These are phyloP conservation scores for Hamamelis virginiana DNA, from an alignment of 164 flowering plant genomes.

Conservation along the genomic window DNA sequence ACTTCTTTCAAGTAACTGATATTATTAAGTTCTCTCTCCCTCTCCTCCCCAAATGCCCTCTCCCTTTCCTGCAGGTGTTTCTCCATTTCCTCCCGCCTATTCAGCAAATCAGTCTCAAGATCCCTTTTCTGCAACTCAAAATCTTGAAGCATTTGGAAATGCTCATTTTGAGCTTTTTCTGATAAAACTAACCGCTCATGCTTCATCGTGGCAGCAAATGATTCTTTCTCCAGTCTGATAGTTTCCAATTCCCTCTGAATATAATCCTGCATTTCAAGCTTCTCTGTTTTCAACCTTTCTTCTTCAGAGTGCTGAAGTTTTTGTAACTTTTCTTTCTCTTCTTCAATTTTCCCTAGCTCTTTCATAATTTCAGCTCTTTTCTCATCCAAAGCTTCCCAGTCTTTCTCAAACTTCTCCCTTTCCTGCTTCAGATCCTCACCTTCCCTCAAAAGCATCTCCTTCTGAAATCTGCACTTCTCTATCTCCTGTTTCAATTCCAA, in stretches of 20 bases:
- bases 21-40: conserved; percentile 37
- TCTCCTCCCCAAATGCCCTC: conserved; percentile 51
- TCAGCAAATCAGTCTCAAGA: conserved; percentile 51
- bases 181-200: conserved; percentile 49
- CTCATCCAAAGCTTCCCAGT: conserved; percentile 87
- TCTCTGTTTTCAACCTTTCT: conserved; percentile 55
- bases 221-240: conserved; percentile 54
- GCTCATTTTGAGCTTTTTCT: conserved; percentile 52
- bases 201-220: conserved; percentile 56
- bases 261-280: conserved; percentile 31
- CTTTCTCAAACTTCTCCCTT: conserved; percentile 72
- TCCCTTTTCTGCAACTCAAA: conserved; percentile 54
- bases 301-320: conserved; percentile 43
- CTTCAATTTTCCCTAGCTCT: conserved; percentile 36
- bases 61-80: conserved; percentile 40
- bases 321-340: conserved; percentile 51
- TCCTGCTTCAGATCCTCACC: conserved; percentile 66
- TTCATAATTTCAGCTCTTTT: conserved; percentile 46
- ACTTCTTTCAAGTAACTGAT: conserved; percentile 49
- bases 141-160: conserved; percentile 44
- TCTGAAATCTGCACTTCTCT: conserved; percentile 44
- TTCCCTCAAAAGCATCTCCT: conserved; percentile 61
- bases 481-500: conserved; percentile 62
- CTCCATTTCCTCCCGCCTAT: conserved; percentile 53
- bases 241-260: conserved; percentile 61